Conservation (phyloP, 2,329 filamentous ascomycete genomes). For the Alternaria postmessia region DNA sequence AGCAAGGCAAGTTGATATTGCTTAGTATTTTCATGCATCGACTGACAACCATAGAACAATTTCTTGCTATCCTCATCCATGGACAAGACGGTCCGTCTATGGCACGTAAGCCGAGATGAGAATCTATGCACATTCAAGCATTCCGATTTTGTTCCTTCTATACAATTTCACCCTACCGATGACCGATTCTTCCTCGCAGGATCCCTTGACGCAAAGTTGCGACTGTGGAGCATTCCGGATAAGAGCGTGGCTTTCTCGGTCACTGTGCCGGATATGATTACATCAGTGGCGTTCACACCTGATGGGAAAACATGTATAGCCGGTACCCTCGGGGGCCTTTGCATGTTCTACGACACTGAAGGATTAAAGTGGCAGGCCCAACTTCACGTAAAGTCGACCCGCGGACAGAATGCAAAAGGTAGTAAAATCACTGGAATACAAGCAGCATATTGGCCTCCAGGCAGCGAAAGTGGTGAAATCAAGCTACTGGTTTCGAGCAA, state of each 20-base stretch:
- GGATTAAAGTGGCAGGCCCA: conserved; percentile 84
- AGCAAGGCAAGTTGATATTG: conserved; percentile 70
- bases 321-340: conserved; percentile 83
- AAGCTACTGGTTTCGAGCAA: conserved; percentile 94
- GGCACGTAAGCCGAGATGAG: conserved; percentile 86
- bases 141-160: conserved; percentile 92
- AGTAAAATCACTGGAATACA: conserved; percentile 98
- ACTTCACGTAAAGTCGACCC: conserved; percentile 89
- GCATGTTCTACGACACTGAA: conserved; percentile 92
- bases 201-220: conserved; percentile 84
- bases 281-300: conserved; percentile 90
- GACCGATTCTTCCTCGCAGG: conserved; percentile 97
- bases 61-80: conserved; percentile 95
- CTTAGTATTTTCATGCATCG: neutral
- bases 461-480: conserved; percentile 69
- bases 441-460: conserved; percentile 68
- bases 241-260: conserved; percentile 87
- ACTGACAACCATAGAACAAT: conserved; percentile 69
- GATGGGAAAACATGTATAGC: conserved; percentile 91
- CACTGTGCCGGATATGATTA: conserved; percentile 85
- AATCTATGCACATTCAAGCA: conserved; percentile 95
- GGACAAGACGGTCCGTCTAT: conserved; percentile 95
- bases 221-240: conserved; percentile 96
- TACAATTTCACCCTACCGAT: conserved; percentile 92
- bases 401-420: conserved; percentile 92